Conservation (phyloP, 2,329 filamentous ascomycete species). For the Cercospora sp. region DNA sequence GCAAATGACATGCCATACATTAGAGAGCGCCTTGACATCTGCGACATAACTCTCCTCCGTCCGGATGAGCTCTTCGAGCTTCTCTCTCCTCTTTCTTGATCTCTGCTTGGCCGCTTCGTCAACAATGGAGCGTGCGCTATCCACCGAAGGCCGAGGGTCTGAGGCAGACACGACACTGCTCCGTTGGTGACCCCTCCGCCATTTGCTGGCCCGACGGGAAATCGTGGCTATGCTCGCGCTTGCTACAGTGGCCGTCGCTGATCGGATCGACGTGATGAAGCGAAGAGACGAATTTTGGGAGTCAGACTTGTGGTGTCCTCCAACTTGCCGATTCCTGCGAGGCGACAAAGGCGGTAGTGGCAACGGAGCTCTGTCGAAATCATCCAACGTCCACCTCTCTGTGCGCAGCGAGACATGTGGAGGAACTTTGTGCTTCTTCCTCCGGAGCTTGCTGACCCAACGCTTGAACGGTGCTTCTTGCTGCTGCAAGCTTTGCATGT, state of each 20-base stretch:
- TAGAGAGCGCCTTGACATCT: constrained; percentile 81
- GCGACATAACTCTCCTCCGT: constrained; percentile 89
- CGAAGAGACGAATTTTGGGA: constrained; percentile 75
- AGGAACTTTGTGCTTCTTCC: constrained; percentile 52
- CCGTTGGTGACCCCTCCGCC: constrained; percentile 59
- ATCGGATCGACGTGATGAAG: constrained; percentile 78
- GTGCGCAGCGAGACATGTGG: constrained; percentile 42
- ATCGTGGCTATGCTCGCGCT: constrained; percentile 68
- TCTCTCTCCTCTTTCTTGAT: constrained; percentile 71
- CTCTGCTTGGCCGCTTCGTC: constrained; percentile 73
- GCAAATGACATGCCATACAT: constrained; percentile 58
- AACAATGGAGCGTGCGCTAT: constrained; percentile 54
- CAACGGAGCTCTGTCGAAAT: constrained; percentile 32
- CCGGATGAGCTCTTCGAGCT: constrained; percentile 80
- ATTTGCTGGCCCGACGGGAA: constrained; percentile 57
- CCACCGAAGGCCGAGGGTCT: constrained; percentile 64
- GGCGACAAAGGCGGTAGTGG: constrained; percentile 15
- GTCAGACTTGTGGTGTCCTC: constrained; percentile 44
- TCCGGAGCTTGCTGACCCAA: constrained; percentile 72
- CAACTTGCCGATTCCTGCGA: constrained; percentile 7
- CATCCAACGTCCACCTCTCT: constrained; percentile 42
- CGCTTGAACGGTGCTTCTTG: constrained; percentile 56
- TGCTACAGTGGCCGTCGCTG: constrained; percentile 74
- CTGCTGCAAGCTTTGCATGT: not conserved
- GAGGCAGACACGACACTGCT: constrained; percentile 64